Evolutionary conservation across 208 protist genomes (phyloP).

Genomic region (Leishmania major): DNA sequence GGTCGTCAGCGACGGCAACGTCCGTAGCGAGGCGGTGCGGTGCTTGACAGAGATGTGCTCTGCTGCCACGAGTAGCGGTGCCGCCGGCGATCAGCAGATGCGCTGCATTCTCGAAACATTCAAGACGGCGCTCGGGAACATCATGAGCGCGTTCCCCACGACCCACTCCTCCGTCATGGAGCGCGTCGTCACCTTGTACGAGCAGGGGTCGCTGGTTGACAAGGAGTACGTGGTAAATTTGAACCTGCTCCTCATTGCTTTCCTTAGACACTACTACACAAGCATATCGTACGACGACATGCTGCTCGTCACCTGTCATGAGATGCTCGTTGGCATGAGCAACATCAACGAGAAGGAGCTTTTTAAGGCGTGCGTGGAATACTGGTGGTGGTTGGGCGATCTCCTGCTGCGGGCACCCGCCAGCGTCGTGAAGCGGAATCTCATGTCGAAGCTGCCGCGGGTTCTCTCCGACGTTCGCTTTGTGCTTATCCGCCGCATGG

Average conservation of each 20-base stretch:
- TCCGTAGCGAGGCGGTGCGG: constrained; percentile 52
- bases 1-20: constrained; percentile 40
- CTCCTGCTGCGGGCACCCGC: constrained; percentile 46
- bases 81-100: constrained; percentile 59
- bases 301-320: constrained; percentile 79
- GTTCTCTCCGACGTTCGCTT: constrained; percentile 93
- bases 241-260: constrained; percentile 93
- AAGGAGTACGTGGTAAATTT: constrained; percentile 91
- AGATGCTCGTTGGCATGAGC: constrained; percentile 95
- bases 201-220: constrained; percentile 61
- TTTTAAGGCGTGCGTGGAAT: constrained; percentile 99
- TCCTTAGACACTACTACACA: constrained; percentile 91
- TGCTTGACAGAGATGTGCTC: constrained; percentile 82
- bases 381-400: constrained; percentile 96
- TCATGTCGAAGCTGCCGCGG: constrained; percentile 59
- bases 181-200: constrained; percentile 66
- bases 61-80: constrained; percentile 37
- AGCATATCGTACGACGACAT: constrained; percentile 90
- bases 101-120: constrained; percentile 75
- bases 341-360: constrained; percentile 97
- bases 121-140: constrained; percentile 55
- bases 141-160: constrained; percentile 73
- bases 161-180: constrained; percentile 66
- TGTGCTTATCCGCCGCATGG: constrained; percentile 97
- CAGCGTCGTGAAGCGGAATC: constrained; percentile 53